Conservation (phyloP, 2,329 filamentous ascomycete species). For the Colletotrichum costaricense region DNA sequence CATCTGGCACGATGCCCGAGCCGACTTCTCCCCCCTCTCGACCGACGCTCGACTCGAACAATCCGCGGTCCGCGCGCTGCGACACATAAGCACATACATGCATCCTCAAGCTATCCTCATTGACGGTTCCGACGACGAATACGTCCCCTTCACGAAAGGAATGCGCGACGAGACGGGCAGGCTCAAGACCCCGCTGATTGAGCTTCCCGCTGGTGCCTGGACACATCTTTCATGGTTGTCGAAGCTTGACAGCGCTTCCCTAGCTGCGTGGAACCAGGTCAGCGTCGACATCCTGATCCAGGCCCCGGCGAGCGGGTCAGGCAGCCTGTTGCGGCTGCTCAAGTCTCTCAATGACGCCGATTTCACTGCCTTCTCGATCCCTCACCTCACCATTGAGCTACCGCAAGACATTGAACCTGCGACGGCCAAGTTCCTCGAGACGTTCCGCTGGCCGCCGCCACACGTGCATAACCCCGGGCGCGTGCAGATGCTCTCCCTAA, state of each 20-base stretch:
- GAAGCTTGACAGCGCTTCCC: slow-evolving; percentile 77
- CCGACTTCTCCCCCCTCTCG: slow-evolving; percentile 78
- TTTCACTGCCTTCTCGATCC: slow-evolving; percentile 75
- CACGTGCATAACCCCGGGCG: slow-evolving; percentile 44
- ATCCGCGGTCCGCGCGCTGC: slow-evolving; percentile 72
- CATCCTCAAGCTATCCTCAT: slow-evolving; percentile 82
- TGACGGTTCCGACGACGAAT: slow-evolving; percentile 75
- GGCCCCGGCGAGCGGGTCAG: slow-evolving; percentile 76
- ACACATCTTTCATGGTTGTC: slow-evolving; percentile 81
- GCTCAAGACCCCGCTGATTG: slow-evolving; percentile 74
- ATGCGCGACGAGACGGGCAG: slow-evolving; percentile 65
- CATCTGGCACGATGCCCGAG: slow-evolving; percentile 77
- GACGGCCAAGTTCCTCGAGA: slow-evolving; percentile 70
- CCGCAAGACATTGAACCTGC: slow-evolving; percentile 76
- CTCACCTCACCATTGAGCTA: slow-evolving; percentile 87
- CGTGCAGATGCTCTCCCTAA: slow-evolving; percentile 71
- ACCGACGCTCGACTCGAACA: slow-evolving; percentile 76
- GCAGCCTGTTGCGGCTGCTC: slow-evolving; percentile 80
- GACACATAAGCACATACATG: slow-evolving; percentile 78
- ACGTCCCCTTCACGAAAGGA: slow-evolving; percentile 73
- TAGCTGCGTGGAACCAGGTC: slow-evolving; percentile 82
- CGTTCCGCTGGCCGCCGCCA: slow-evolving; percentile 75
- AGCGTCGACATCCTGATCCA: slow-evolving; percentile 88
- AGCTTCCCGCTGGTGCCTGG: slow-evolving; percentile 73
- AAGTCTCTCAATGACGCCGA: slow-evolving; percentile 81